Base-by-base conservation (phyloP, 2,329 filamentous ascomycete species). In the Exophiala sideris region DNA sequence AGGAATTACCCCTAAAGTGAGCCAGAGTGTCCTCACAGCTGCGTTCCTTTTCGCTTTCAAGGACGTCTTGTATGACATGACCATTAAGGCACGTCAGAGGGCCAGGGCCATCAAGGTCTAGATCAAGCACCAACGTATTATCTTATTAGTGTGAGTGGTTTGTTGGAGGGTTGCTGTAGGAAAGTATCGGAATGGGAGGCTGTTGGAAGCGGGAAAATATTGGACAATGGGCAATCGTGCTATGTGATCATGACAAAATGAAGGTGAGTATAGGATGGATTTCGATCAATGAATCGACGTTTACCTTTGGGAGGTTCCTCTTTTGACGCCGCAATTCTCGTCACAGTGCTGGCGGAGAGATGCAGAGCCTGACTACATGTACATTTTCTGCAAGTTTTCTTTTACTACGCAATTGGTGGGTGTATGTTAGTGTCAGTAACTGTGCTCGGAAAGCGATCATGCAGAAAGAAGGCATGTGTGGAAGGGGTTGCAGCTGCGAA, bases 41-140 rank as follows among this genome's bases (percentile, higher is more conserved):
- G 94, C 94, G 2, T 91, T 97, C 73, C 77, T 99, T 54, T 99
- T 99, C 70, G 94, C 91, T 1, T 96, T 99, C 78, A 99, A 99
- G 79, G 94, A 99, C 69, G 89, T 90, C 5, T 80, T 99, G 5
- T 99, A 97, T 70, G 88, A 90, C 39, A 45, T 56, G 50, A 65
- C 60, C 14, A 48, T 65, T 11, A 38, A 45, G 16, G 49, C 48
- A 16, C 52, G 61, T 21, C 49, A 52, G 38, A 57, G 44, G 42
- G 32, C 56, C 11, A 51, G 52, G 9, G 50, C 52, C 41, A 21
- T 55, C 49, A 58, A 58, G 50, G 55, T 47, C 18, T 60, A 52
- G 38, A 50, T 34, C 11, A 14, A 40, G 7, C n/a, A 21, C 9
- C 21, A 16, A 33, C n/a, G 4, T 14, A 41, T 21, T 3, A 41